Conservation (phyloP, 495 filamentous ascomycete genomes). For the Xylaria venustula region DNA sequence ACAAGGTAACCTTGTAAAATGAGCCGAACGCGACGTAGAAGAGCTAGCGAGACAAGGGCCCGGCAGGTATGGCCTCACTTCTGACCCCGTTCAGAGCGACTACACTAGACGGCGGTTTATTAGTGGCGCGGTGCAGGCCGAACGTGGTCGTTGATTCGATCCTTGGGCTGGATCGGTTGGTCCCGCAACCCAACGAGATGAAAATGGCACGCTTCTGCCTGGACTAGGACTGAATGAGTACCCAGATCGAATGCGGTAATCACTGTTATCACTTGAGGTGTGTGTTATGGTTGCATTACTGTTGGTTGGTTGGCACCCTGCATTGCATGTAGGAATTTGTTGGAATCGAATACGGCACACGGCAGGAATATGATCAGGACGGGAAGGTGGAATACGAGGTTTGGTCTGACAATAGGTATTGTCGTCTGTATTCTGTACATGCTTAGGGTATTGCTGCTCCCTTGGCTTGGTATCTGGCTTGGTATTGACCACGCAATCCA, state of each 20-base stretch:
- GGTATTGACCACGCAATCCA: no score
- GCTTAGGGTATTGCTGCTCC: not conserved
- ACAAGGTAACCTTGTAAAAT: not conserved
- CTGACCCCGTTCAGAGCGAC: not conserved
- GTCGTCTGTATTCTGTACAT: no score
- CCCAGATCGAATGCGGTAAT: not conserved
- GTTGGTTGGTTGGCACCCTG: no score
- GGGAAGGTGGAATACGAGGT: conserved; percentile 4
- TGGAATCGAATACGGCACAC: not conserved
- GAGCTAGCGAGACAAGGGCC: not conserved
- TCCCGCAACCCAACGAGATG: not conserved
- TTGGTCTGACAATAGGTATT: not conserved
- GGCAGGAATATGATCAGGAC: not conserved
- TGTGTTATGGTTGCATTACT: no score
- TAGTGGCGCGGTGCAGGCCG: no score
- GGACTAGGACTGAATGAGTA: not conserved
- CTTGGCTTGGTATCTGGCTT: no score
- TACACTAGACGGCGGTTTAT: not conserved
- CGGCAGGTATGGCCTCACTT: not conserved
- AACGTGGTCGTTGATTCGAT: not conserved
- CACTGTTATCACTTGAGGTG: not conserved
- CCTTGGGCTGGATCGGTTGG: not conserved
- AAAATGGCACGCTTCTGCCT: conserved; percentile 9
- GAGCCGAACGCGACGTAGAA: not conserved
- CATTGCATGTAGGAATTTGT: conserved; percentile 3